Conservation (phyloP, 768 basidiomycete species). For the Suillus bovinus region DNA sequence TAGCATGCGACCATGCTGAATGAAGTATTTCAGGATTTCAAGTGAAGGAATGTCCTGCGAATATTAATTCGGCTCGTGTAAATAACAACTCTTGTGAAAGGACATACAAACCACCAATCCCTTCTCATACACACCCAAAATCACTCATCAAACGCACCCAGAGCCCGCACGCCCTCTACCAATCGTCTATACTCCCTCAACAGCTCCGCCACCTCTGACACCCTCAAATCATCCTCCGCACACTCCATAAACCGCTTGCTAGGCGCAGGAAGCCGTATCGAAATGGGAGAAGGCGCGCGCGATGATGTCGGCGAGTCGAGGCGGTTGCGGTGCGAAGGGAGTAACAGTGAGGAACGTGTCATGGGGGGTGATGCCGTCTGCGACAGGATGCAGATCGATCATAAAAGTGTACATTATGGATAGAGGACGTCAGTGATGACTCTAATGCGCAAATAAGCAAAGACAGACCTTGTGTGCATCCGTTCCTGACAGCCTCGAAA, state of each 20-base stretch:
- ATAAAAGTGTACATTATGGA: background rate
- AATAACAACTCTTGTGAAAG: background rate
- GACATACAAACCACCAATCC: background rate
- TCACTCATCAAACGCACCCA: slow-evolving; percentile 44
- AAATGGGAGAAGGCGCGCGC: slow-evolving; percentile 39
- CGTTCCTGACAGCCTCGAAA: slow-evolving; percentile 43
- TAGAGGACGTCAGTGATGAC: background rate
- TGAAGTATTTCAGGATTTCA: background rate
- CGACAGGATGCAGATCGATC: background rate
- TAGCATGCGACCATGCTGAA: background rate
- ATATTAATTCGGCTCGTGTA: background rate
- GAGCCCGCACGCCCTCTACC: slow-evolving; percentile 62
- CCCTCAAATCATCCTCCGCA: slow-evolving; percentile 69
- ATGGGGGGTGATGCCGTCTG: slow-evolving; percentile 36
- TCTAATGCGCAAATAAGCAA: slow-evolving; percentile 4
- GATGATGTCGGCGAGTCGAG: slow-evolving; percentile 40
- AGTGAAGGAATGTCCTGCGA: background rate
- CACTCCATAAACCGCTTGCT: slow-evolving; percentile 72
- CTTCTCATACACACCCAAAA: background rate
- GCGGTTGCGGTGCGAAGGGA: slow-evolving; percentile 23
- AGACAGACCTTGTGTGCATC: slow-evolving; percentile 32
- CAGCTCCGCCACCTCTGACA: slow-evolving; percentile 81
- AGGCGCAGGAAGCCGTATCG: slow-evolving; percentile 56
- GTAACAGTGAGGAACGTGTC: slow-evolving; percentile 43
- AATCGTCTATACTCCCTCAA: slow-evolving; percentile 80